Percentiles rank a stretch among this genome's conserved stretches.
These are phyloP conservation scores for Colletotrichum echinochloae DNA, from an alignment of 2,329 filamentous ascomycete genomes.

Conservation along the genomic window DNA sequence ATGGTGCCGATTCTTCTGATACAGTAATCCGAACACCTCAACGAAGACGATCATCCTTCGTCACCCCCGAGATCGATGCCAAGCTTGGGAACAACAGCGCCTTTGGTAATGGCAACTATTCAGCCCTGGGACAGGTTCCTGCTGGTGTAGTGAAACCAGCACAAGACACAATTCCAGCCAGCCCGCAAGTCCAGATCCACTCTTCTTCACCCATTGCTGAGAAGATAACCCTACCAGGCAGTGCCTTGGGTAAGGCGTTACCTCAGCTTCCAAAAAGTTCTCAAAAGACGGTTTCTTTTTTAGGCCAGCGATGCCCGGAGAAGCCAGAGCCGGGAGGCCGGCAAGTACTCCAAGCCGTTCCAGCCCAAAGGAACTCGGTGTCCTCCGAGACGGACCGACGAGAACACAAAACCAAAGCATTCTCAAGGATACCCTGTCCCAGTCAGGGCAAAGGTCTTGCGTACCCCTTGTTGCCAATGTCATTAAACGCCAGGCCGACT, in stretches of 20 bases:
- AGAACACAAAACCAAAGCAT: neutral
- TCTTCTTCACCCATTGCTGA: neutral
- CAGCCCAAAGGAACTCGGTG: conserved; percentile 3
- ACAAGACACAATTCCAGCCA: neutral
- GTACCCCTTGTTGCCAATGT: neutral
- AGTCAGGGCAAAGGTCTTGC: neutral
- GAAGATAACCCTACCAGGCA: neutral
- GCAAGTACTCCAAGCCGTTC: conserved; percentile 20
- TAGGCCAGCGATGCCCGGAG: conserved; percentile 29
- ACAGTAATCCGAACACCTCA: conserved; percentile 55
- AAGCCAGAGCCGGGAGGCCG: conserved; percentile 7
- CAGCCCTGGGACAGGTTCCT: neutral
- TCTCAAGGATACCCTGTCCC: neutral
- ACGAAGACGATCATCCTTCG: conserved; percentile 42
- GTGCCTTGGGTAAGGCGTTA: neutral
- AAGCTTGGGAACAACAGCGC: neutral
- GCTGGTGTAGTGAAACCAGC: neutral
- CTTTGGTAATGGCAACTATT: neutral
- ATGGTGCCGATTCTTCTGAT: conserved; percentile 47
- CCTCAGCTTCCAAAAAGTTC: neutral
- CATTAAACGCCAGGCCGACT: neutral
- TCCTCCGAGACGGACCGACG: conserved; percentile 3
- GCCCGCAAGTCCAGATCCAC: neutral
- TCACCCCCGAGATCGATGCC: neutral
- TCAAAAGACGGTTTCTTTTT: conserved; percentile 41